Percentiles rank a stretch among this genome's conserved stretches.
phyloP scores from a whole-genome alignment of 768 basidiomycete species.

The Naematelia encephala region DNA sequence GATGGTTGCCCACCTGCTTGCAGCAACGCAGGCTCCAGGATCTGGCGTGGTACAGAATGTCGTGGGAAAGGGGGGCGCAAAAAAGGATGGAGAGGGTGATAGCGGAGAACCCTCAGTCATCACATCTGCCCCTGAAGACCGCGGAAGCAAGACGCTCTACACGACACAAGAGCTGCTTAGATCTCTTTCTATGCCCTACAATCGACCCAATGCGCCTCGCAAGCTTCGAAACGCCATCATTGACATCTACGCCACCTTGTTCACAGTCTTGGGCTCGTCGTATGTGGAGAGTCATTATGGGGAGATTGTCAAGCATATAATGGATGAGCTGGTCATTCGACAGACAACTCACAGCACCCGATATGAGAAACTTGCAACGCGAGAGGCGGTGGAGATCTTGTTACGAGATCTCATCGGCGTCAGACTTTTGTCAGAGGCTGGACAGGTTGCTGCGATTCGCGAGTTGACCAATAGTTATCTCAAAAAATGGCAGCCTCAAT shows the following conservation, averaged over 20 bases:
- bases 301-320: slow-evolving; percentile 71
- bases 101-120: slow-evolving; percentile 60
- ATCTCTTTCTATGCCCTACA: slow-evolving; percentile 76
- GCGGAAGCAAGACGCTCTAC: slow-evolving; percentile 66
- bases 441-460: slow-evolving; percentile 84
- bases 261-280: slow-evolving; percentile 67
- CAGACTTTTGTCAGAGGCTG: slow-evolving; percentile 86
- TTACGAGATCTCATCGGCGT: slow-evolving; percentile 82
- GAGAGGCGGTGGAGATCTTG: slow-evolving; percentile 71
- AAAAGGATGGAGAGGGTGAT: slow-evolving; percentile 56
- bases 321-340: slow-evolving; percentile 69
- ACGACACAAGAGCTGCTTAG: slow-evolving; percentile 73
- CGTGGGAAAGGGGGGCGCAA: slow-evolving; percentile 55
- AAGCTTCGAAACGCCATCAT: slow-evolving; percentile 79
- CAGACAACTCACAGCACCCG: slow-evolving; percentile 57
- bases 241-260: slow-evolving; percentile 77
- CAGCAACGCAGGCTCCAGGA: slow-evolving; percentile 72
- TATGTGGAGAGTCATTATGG: slow-evolving; percentile 83
- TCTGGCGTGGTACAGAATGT: slow-evolving; percentile 54
- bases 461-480: slow-evolving; percentile 77
- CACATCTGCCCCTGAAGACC: slow-evolving; percentile 54
- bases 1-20: slow-evolving; percentile 77
- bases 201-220: slow-evolving; percentile 65
- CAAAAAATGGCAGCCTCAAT: slow-evolving; percentile 79
- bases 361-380: slow-evolving; percentile 70